These are phyloP conservation scores for Anthracocystis setariae DNA, from an alignment of 1,284 basidiomycete species.

Conservation along the genomic window DNA sequence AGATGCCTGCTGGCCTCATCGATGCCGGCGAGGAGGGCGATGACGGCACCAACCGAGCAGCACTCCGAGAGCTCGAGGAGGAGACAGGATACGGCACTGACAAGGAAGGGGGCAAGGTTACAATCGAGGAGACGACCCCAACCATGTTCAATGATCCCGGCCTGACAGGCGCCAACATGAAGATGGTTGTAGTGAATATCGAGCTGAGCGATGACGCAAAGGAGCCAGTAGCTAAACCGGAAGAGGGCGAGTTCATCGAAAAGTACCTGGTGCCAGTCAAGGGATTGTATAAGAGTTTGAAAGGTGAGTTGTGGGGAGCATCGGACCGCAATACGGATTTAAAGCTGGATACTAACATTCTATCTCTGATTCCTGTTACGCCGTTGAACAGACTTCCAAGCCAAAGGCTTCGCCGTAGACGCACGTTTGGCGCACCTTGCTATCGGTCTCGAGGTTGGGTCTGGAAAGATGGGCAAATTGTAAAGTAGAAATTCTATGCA, in stretches of 20 bases:
- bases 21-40: constrained; percentile 63
- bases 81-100: constrained; percentile 65
- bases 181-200: constrained; percentile 61
- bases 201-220: constrained; percentile 55
- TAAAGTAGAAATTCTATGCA: too few species aligned
- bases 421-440: constrained; percentile 64
- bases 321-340: too few species aligned
- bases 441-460: constrained; percentile 55
- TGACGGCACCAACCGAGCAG: constrained; percentile 59
- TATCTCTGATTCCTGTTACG: neutral
- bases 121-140: constrained; percentile 49
- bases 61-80: constrained; percentile 60
- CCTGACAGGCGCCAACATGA: constrained; percentile 62
- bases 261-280: constrained; percentile 61
- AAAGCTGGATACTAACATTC: neutral
- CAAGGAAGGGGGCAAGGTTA: constrained; percentile 48
- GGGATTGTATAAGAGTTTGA: constrained; percentile 48
- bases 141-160: constrained; percentile 65
- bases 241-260: constrained; percentile 66
- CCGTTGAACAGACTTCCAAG: constrained; percentile 48
- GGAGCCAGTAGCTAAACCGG: constrained; percentile 64
- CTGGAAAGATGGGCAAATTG: constrained; percentile 38
- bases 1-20: constrained; percentile 66
- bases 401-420: constrained; percentile 59
- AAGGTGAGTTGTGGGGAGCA: constrained; percentile 32